Base-by-base conservation (phyloP, 225 moss, liverwort and hornwort species). In the Pseudoscleropodium purum region DNA sequence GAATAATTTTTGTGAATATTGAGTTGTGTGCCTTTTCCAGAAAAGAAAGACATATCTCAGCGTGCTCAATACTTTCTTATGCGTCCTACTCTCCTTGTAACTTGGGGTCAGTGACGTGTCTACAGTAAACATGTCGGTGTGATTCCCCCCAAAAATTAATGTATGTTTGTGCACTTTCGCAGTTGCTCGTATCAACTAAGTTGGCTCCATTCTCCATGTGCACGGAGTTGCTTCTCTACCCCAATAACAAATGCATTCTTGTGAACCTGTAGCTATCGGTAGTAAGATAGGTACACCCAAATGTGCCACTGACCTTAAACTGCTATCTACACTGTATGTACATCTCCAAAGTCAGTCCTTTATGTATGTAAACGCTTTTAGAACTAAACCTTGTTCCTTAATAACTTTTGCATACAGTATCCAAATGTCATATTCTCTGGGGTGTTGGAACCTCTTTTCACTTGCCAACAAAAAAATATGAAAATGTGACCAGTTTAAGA, bases 371-470 rank as follows among this genome's bases (percentile, higher is more conserved):
- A n/a, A n/a, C n/a, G n/a, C n/a, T n/a, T n/a, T n/a, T n/a, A n/a
- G n/a, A n/a, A n/a, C n/a, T n/a, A n/a, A n/a, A n/a, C n/a, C n/a
- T n/a, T n/a, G n/a, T n/a, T n/a, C n/a, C n/a, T n/a, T n/a, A n/a
- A n/a, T n/a, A n/a, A n/a, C n/a, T n/a, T n/a, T n/a, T n/a, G n/a
- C 14, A 43, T 43, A 16, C 0, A 1, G 4, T 9, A 43, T 73
- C 5, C 5, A 27, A 73, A 43, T 9, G 27, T 43, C 3, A 2
- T 2, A 0, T 5, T 73, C 9, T 29, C 16, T 43, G 3, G 5
- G 3, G 3, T 1, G 5, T 43, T 73, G 3, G 29, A 73, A 70
- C 39, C 39, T 43, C 17, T 0, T 73, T 15, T 45, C 15, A 45
- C 5, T 43, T 45, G 41, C 9, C 9, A 73, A 73, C 9, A 73